Percentiles rank a stretch among this genome's conserved stretches.
Conservation (phyloP, 78 protist species). For the Monocercomonoides exilis region DNA sequence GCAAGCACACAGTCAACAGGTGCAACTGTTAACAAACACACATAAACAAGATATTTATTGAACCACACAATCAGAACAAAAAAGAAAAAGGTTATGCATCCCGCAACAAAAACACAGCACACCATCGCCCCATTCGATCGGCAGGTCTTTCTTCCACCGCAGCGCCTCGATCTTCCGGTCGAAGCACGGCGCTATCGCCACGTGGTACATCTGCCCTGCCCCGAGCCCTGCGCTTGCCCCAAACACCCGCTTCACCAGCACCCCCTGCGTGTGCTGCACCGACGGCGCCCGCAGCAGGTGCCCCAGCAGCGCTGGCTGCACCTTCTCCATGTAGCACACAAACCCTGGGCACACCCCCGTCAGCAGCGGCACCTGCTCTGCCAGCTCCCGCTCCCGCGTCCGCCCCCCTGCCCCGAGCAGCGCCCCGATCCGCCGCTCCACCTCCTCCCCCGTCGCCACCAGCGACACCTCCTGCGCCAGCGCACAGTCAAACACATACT, state of each 20-base stretch:
- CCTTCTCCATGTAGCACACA: slow-evolving; percentile 14
- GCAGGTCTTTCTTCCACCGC: not conserved
- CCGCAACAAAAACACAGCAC: too few species aligned
- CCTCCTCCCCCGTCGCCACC: not conserved
- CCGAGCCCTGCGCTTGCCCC: not conserved
- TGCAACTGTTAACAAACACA: too few species aligned
- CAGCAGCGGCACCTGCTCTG: not conserved
- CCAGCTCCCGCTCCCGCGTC: not conserved
- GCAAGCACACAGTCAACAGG: not conserved
- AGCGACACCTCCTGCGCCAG: not conserved
- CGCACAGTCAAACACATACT: not conserved
- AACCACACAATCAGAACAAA: too few species aligned
- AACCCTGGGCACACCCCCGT: slow-evolving; percentile 10
- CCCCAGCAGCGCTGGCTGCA: not conserved
- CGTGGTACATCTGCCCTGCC: not conserved
- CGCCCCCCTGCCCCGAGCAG: not conserved
- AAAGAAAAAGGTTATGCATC: too few species aligned
- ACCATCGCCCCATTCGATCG: too few species aligned
- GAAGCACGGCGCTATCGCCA: not conserved
- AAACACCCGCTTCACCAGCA: not conserved
- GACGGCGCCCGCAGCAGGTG: not conserved
- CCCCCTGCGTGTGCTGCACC: not conserved
- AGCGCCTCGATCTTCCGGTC: slow-evolving; percentile 5
- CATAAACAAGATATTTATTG: too few species aligned
- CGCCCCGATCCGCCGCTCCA: too few species aligned